Conservation (phyloP, 2,329 filamentous ascomycete species). For the Xylaria polymorpha region DNA sequence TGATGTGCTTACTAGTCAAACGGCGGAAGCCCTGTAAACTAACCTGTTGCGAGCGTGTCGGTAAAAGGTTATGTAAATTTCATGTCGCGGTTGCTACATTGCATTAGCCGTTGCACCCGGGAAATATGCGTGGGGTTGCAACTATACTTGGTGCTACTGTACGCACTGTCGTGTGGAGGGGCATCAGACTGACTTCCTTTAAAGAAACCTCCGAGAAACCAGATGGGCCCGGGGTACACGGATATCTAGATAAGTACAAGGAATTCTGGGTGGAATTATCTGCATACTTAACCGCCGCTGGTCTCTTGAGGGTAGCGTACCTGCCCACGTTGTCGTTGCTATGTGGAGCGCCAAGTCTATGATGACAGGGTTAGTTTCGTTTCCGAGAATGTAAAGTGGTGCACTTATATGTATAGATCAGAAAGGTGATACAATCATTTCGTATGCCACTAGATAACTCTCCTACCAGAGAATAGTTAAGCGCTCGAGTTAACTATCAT, state of each 20-base stretch:
- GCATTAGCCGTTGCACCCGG: slow-evolving; percentile 13
- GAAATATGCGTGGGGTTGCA: not conserved
- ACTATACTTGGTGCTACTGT: not conserved
- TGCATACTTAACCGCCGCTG: not conserved
- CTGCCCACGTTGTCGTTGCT: not conserved
- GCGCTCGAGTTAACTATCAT: not conserved
- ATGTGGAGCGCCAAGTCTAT: slow-evolving; percentile 1
- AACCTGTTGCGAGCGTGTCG: not conserved
- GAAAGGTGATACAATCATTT: not conserved
- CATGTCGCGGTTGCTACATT: slow-evolving; percentile 6
- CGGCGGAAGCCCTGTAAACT: not conserved
- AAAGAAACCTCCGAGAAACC: not conserved
- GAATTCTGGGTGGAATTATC: not conserved
- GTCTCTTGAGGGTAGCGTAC: not conserved
- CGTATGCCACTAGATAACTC: not conserved
- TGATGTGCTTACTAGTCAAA: slow-evolving; percentile 1
- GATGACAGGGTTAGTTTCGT: not conserved
- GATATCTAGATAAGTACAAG: not conserved
- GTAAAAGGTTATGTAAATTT: slow-evolving; percentile 8
- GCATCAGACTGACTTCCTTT: not conserved
- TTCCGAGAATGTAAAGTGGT: not conserved
- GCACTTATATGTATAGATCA: not conserved
- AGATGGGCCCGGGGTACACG: not conserved
- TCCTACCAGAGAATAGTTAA: not conserved
- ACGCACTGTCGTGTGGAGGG: not conserved